Percentiles rank a stretch among this genome's conserved stretches.
Conservation (phyloP, 192 early-diverging fungal species). For the Gryganskiella cystojenkinii region DNA sequence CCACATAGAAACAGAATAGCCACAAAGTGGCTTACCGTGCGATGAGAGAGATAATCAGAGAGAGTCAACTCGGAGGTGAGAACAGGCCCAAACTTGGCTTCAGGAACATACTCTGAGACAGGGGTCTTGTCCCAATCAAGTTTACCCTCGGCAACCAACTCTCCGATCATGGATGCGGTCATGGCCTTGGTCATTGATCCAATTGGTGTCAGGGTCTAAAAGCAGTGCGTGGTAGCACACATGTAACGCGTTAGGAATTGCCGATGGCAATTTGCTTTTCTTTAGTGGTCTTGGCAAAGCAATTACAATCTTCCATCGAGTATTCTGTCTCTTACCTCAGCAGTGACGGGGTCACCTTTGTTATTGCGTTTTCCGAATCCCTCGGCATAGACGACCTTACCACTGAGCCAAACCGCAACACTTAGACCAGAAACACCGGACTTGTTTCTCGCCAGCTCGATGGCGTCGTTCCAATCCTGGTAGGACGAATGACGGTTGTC, state of each 20-base stretch:
- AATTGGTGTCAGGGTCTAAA: constrained; percentile 10
- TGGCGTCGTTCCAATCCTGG: too few relatives aligned
- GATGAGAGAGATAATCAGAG: constrained; percentile 10
- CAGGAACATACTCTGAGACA: constrained; percentile 10
- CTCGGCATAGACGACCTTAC: constrained; percentile 8
- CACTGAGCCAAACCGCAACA: constrained; percentile 13
- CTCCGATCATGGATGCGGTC: constrained; percentile 10
- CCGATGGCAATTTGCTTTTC: too few relatives aligned
- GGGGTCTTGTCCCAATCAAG: constrained; percentile 16
- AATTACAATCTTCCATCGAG: too few relatives aligned
- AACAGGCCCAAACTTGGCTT: constrained; percentile 5
- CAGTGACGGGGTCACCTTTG: background rate
- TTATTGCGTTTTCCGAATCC: constrained; percentile 27
- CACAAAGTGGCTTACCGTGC: background rate
- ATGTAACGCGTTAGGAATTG: too few relatives aligned
- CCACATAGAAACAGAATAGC: too few relatives aligned
- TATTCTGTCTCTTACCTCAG: background rate
- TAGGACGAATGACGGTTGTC: too few relatives aligned
- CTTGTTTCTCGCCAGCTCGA: background rate
- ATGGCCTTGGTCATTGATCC: constrained; percentile 23
- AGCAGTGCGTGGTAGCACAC: too few relatives aligned
- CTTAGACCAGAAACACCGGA: constrained; percentile 19
- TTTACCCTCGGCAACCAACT: constrained; percentile 20
- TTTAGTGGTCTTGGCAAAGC: too few relatives aligned
- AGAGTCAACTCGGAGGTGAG: constrained; percentile 11